These are phyloP conservation scores for Suillus bovinus DNA, from an alignment of 768 basidiomycete species.

Conservation along the genomic window DNA sequence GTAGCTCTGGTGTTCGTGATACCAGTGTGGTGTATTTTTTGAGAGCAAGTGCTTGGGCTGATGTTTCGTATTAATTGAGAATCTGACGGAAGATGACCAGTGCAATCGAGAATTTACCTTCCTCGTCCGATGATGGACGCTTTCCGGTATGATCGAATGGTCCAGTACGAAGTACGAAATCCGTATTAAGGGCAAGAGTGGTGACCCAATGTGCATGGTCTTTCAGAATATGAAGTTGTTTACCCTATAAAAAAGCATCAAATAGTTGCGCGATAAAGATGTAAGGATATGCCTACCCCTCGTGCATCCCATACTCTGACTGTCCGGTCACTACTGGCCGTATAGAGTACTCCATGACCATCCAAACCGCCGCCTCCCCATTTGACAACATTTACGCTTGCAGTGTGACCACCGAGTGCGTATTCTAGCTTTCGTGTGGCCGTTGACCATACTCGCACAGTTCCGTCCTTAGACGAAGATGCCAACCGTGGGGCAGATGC, in stretches of 20 bases:
- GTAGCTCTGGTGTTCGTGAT: slow-evolving; percentile 65
- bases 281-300: slow-evolving; percentile 45
- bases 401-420: slow-evolving; percentile 89
- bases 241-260: slow-evolving; percentile 54
- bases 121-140: slow-evolving; percentile 74
- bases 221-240: slow-evolving; percentile 78
- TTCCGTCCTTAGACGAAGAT: slow-evolving; percentile 94
- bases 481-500: slow-evolving; percentile 79
- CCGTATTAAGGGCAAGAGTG: slow-evolving; percentile 92
- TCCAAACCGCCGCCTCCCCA: slow-evolving; percentile 88
- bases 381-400: slow-evolving; percentile 91
- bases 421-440: slow-evolving; percentile 72
- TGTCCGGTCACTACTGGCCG: slow-evolving; percentile 91
- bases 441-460: slow-evolving; percentile 92
- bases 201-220: slow-evolving; percentile 99
- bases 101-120: slow-evolving; percentile 54
- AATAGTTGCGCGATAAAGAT: background rate
- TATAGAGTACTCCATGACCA: slow-evolving; percentile 79
- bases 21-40: slow-evolving; percentile 76
- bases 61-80: background rate
- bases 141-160: slow-evolving; percentile 91
- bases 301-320: slow-evolving; percentile 94
- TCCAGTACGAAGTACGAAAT: slow-evolving; percentile 92
- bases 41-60: slow-evolving; percentile 76
- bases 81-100: background rate